Percentiles rank a stretch among this genome's conserved stretches.
Conservation (phyloP, 768 basidiomycete genomes). For the Rhizopogon vulgaris region DNA sequence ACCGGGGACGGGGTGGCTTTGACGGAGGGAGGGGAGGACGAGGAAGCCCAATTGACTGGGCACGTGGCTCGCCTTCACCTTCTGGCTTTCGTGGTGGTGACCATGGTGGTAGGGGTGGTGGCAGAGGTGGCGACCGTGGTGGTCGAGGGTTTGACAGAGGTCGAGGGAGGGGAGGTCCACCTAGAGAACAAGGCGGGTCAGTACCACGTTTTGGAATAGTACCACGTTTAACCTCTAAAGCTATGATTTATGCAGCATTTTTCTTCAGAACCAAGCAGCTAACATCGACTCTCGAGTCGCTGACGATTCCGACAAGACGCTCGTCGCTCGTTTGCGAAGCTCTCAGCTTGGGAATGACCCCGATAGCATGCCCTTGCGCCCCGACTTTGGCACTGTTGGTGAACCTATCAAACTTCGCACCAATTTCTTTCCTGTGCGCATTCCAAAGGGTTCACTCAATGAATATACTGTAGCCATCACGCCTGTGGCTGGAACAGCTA, state of each 20-base stretch:
- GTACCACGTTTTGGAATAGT: constrained; percentile 8
- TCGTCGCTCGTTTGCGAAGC: constrained; percentile 31
- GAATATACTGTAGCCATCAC: constrained; percentile 43
- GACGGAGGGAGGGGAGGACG: constrained; percentile 26
- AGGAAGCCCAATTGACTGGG: background rate
- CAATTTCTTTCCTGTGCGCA: constrained; percentile 46
- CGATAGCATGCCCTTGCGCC: constrained; percentile 39
- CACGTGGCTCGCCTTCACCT: background rate
- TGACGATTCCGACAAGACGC: constrained; percentile 36
- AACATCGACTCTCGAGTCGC: constrained; percentile 49
- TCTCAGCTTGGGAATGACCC: constrained; percentile 15
- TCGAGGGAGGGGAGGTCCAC: constrained; percentile 20
- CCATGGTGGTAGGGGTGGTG: constrained; percentile 28
- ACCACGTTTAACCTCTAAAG: constrained; percentile 1
- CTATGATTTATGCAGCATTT: constrained; percentile 27
- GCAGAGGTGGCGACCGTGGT: constrained; percentile 25
- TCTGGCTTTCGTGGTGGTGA: constrained; percentile 16
- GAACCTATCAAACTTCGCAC: constrained; percentile 40
- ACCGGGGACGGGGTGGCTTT: constrained; percentile 30
- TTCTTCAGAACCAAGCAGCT: constrained; percentile 31
- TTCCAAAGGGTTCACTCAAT: constrained; percentile 40
- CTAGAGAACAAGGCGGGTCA: constrained; percentile 37
- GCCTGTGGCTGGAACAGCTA: constrained; percentile 26
- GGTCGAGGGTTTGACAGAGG: constrained; percentile 24
- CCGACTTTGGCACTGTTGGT: constrained; percentile 40